Base-by-base conservation (phyloP, 2,329 filamentous ascomycete genomes). In the Diaporthe citriasiana region DNA sequence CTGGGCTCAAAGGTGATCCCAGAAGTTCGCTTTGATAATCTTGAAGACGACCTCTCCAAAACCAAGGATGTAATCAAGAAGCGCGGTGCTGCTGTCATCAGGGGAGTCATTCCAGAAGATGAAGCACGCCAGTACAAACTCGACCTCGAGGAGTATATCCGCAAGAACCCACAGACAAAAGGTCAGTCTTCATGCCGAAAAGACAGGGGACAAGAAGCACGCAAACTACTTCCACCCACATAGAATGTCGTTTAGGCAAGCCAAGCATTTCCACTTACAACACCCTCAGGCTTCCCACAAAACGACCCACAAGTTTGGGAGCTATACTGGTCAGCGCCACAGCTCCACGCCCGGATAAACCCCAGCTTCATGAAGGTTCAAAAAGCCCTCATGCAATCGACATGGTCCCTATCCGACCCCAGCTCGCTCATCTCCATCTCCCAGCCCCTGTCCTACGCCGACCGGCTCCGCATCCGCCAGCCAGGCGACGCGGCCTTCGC, bases 401-500 rank as follows among this genome's bases (percentile, higher is more conserved):
- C 66, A 22, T 76, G 75, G 75, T 71, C 72, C 27, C 66, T 55
- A 0, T 71, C 70, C 8, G 56, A 70, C 53, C 73, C 73, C 8
- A 47, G 12, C 6, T 74, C 87, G 0, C 83, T 80, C 12, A 88
- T 92, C 12, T 88, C 87, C 0, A 80, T 85, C 12, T 79, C 82
- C 0, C 87, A 91, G 50, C 92, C 92, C 0, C 82, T 94, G 3
- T 83, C 88, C 3, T 95, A 95, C 78, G 93, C 91, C 1, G 93
- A 95, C 79, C 88, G 93, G 1, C 85, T 94, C 17, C 91, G 93
- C 3, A 94, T 95, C 78, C 87, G 93, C 3, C 88, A 90, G 75
- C 93, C 93, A 0, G 93, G 93, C 5, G 93, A 95, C 79, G 85
- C 88, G 0, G 87, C 87, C 3, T 95, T 95, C 78, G 91, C 93